Evolutionary conservation across 2,329 filamentous ascomycete genomes (phyloP).

Genomic region (Pseudocercospora crystallina): DNA sequence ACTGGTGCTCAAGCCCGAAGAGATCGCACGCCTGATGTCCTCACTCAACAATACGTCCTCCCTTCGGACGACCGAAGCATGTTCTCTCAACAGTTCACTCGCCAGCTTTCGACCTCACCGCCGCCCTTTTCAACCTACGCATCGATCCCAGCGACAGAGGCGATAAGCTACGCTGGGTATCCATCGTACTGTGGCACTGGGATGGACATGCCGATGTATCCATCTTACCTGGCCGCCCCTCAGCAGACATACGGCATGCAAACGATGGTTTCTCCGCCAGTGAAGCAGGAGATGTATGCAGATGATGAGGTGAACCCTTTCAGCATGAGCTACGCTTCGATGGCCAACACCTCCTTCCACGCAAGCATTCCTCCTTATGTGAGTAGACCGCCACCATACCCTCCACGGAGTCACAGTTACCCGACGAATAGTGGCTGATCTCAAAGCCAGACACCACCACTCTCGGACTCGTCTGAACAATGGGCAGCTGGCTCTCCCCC

Average conservation of each 20-base stretch:
- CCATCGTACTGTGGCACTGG: slow-evolving; percentile 31
- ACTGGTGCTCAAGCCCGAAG: slow-evolving; percentile 22
- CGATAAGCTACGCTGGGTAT: slow-evolving; percentile 54
- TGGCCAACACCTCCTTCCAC: slow-evolving; percentile 60
- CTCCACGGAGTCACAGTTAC: slow-evolving; percentile 20
- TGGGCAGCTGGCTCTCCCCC: slow-evolving; percentile 50
- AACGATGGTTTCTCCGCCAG: slow-evolving; percentile 49
- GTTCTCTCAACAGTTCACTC: slow-evolving; percentile 65
- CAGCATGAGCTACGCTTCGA: slow-evolving; percentile 67
- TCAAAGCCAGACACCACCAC: slow-evolving; percentile 66
- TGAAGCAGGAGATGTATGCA: slow-evolving; percentile 66
- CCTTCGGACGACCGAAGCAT: slow-evolving; percentile 61
- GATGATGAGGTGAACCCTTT: slow-evolving; percentile 63
- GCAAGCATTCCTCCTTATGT: slow-evolving; percentile 68
- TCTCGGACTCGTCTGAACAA: slow-evolving; percentile 70
- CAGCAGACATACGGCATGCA: slow-evolving; percentile 31
- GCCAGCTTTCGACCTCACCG: slow-evolving; percentile 69
- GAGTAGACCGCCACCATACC: slow-evolving; percentile 38
- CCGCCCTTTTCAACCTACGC: slow-evolving; percentile 65
- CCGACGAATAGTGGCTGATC: slow-evolving; percentile 31
- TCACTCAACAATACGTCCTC: slow-evolving; percentile 32
- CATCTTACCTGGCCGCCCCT: slow-evolving; percentile 55
- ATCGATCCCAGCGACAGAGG: slow-evolving; percentile 63
- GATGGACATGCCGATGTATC: slow-evolving; percentile 49
- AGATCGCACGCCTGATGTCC: slow-evolving; percentile 28